Percentiles rank a stretch among this genome's conserved stretches.
Evolutionary conservation across 352 stramenopile genomes (phyloP).

Genomic region (Phytophthora pluvialis): DNA sequence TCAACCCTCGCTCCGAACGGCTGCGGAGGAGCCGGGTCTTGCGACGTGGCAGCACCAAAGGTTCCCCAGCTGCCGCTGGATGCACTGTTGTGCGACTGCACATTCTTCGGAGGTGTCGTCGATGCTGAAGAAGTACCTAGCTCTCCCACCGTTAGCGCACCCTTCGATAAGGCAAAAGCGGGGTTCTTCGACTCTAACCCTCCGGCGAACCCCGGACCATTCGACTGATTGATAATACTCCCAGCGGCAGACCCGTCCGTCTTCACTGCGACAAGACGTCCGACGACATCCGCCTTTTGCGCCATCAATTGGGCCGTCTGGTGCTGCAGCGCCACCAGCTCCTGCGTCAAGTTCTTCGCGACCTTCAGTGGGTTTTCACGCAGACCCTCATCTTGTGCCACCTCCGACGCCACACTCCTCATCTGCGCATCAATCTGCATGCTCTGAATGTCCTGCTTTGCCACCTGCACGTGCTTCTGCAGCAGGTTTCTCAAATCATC

Average conservation of each 20-base stretch:
- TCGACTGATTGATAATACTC: constrained; percentile 23
- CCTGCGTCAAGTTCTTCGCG: constrained; percentile 46
- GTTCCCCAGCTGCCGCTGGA: constrained; percentile 30
- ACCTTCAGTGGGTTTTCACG: constrained; percentile 37
- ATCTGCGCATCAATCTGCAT: constrained; percentile 73
- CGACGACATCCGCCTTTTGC: constrained; percentile 31
- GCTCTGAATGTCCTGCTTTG: constrained; percentile 74
- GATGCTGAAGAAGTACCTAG: constrained; percentile 24
- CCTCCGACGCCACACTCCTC: constrained; percentile 55
- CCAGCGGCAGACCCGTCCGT: constrained; percentile 13
- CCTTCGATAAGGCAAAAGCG: constrained; percentile 40
- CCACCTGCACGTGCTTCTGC: constrained; percentile 49
- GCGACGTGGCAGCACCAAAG: constrained; percentile 17
- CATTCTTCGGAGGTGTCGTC: constrained; percentile 30
- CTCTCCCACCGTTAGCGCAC: constrained; percentile 40
- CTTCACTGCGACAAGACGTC: constrained; percentile 31
- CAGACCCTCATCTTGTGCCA: constrained; percentile 8
- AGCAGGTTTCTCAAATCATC: constrained; percentile 68
- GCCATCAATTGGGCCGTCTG: constrained; percentile 45
- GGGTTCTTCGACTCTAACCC: constrained; percentile 26
- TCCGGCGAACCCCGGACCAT: constrained; percentile 6
- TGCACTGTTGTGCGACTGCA: constrained; percentile 25
- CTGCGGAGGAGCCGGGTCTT: constrained; percentile 24
- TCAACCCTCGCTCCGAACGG: constrained; percentile 18
- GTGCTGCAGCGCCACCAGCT: constrained; percentile 56